Base-by-base conservation (phyloP, 768 basidiomycete genomes). In the Mycena olivaceomarginata region DNA sequence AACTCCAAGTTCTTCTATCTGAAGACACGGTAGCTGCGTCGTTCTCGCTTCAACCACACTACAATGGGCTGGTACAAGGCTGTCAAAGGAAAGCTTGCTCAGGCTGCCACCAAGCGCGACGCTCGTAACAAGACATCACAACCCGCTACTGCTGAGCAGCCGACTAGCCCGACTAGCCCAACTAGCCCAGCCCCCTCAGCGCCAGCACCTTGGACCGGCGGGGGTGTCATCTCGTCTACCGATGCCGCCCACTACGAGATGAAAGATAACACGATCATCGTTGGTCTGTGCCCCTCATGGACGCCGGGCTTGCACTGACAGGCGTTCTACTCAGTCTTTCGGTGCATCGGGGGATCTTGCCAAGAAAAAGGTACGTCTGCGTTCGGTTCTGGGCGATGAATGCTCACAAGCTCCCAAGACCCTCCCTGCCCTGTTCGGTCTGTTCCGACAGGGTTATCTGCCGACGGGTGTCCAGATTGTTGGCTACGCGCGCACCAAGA, bases 261-360 rank as follows among this genome's bases (percentile, higher is more conserved):
- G 88, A 95, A 89, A 84, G 94, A 97, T 75, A 97, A 98, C 89
- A 97, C 97, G 39, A 84, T 96, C 88, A 93, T 98, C 87, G 88
- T 98, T 81, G 97, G 97, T 95, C 78, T 80, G 93, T 89, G 45
- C 80, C 79, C 60, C 60, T 76, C 46, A 56, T 67, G 70, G 41
- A 60, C 43, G 56, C 48, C 78, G 45, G 25, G 8, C 70, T 46
- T 51, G 6, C 75, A 81, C 79, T 76, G 68, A 59, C 65, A 41
- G 57, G 59, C 53, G 45, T 70, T 1, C 67, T 71, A 65, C 41
- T 13, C 83, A 97, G 98, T 99, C 62, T 92, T 92, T 98, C 76
- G 98, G 98, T 72, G 98, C 98, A 4, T 98, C 97, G 71, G 98
- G 98, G 56, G 98, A 99, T 89, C 90, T 99, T 51, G 98, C 98